A percentile compares a stretch with the other conserved stretches of the same genome.
Conservation (phyloP, 495 filamentous ascomycete species). For the Daldinia concentrica region DNA sequence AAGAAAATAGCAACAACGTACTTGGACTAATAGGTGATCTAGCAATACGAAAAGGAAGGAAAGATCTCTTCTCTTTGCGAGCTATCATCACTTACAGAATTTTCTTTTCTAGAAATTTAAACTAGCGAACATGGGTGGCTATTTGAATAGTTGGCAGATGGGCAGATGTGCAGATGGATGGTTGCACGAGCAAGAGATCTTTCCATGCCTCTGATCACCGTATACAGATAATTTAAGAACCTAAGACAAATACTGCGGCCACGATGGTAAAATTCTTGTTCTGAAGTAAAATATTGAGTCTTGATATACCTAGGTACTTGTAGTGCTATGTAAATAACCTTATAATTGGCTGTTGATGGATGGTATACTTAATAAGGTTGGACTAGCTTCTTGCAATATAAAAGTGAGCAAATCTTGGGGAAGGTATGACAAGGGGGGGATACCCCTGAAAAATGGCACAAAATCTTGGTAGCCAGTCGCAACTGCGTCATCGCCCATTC, state of each 20-base stretch:
- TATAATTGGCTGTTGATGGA: not conserved
- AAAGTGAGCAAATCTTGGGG: not conserved
- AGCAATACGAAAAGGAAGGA: conserved; percentile 14
- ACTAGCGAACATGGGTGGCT: conserved; percentile 8
- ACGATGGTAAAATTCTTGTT: not conserved
- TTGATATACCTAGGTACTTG: not conserved
- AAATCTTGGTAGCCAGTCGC: conserved; percentile 28
- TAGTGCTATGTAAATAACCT: not conserved
- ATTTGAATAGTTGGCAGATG: conserved; percentile 15
- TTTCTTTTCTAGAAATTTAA: conserved; percentile 19
- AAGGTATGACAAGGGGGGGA: conserved; percentile 8
- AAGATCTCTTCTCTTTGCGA: conserved; percentile 6
- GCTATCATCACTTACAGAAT: conserved; percentile 4
- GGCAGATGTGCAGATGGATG: not conserved
- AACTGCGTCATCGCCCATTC: conserved; percentile 42
- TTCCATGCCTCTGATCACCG: conserved; percentile 16
- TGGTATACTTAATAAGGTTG: not conserved
- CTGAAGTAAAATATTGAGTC: not conserved
- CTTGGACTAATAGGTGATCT: conserved; percentile 20
- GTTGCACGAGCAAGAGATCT: conserved; percentile 24
- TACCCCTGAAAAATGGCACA: conserved; percentile 23
- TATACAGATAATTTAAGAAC: conserved; percentile 23
- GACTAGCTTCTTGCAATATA: not conserved
- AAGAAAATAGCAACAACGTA: conserved; percentile 30
- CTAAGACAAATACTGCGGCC: conserved; percentile 3